Percentiles rank a stretch among this genome's conserved stretches.
Conservation (phyloP, 2,329 filamentous ascomycete species). For the Chalaropsis thielavioides region DNA sequence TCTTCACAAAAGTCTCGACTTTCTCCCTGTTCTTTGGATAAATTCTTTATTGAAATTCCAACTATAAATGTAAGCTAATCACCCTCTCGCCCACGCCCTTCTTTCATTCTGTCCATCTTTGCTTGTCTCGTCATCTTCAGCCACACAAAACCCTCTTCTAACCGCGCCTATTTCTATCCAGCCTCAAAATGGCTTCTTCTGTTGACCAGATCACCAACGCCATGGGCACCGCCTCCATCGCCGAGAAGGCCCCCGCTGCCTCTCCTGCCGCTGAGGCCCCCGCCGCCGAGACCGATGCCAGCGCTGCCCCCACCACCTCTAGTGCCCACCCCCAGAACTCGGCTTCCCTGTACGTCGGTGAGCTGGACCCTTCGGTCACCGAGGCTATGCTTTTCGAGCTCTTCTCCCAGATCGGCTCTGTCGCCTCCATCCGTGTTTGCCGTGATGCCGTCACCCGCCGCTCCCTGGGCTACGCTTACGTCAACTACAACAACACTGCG, state of each 20-base stretch:
- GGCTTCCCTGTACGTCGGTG: conserved; percentile 95
- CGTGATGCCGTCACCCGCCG: conserved; percentile 96
- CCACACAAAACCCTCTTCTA: neutral
- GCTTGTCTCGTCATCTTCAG: too few species aligned
- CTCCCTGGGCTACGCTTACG: conserved; percentile 97
- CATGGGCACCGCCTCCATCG: conserved; percentile 55
- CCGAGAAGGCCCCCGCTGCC: conserved; percentile 51
- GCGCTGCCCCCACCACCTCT: conserved; percentile 58
- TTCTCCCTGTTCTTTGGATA: conserved; percentile 14
- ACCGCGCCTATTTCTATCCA: neutral
- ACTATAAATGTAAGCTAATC: conserved; percentile 11
- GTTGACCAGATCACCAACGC: conserved; percentile 72
- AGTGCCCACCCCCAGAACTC: conserved; percentile 75
- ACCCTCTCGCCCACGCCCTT: neutral
- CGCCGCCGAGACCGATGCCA: conserved; percentile 39
- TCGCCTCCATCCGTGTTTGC: conserved; percentile 98
- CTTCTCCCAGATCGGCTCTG: conserved; percentile 97
- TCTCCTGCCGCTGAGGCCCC: conserved; percentile 62
- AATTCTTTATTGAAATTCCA: conserved; percentile 18
- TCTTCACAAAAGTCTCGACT: conserved; percentile 8
- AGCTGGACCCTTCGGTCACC: conserved; percentile 93
- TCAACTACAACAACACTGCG: conserved; percentile 97
- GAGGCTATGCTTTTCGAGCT: conserved; percentile 99
- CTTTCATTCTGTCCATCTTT: neutral
- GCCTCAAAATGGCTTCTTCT: conserved; percentile 47